phyloP scores from a whole-genome alignment of 2,329 filamentous ascomycete genomes.

The Stagonosporopsis rhizophila region DNA sequence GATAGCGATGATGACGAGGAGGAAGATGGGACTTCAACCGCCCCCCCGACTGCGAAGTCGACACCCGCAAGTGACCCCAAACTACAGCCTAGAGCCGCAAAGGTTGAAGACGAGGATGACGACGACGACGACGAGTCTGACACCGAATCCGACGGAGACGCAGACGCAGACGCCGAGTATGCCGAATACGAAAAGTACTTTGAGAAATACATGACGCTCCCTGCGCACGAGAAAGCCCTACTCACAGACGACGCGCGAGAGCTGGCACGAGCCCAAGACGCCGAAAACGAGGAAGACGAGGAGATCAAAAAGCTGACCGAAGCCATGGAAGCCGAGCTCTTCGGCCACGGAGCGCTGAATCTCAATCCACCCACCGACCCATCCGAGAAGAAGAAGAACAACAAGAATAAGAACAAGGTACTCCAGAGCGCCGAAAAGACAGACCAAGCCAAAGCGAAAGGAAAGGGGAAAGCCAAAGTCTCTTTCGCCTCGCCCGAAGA shows the following conservation, averaged over 20 bases:
- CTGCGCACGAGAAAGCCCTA: conserved; percentile 47
- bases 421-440: conserved; percentile 12
- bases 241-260: conserved; percentile 45
- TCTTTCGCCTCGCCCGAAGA: conserved; percentile 3
- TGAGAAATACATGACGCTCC: conserved; percentile 79
- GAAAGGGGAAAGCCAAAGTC: conserved; percentile 31
- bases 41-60: not conserved
- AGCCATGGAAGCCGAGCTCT: conserved; percentile 77
- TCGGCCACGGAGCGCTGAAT: conserved; percentile 70
- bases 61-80: conserved; percentile 69
- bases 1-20: conserved; percentile 55
- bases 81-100: conserved; percentile 60
- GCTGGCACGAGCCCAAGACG: conserved; percentile 51
- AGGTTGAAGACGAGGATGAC: conserved; percentile 48
- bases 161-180: conserved; percentile 72
- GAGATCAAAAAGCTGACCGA: conserved; percentile 71
- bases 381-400: not conserved
- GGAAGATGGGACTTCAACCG: not conserved
- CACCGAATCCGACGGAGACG: conserved; percentile 27
- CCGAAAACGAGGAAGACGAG: conserved; percentile 54
- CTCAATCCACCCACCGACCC: conserved; percentile 35
- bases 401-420: not conserved
- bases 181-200: conserved; percentile 78
- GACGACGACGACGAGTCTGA: conserved; percentile 53
- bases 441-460: conserved; percentile 7